These are phyloP conservation scores for Tylopilus sp. DNA, from an alignment of 1,284 basidiomycete genomes.

Conservation along the genomic window DNA sequence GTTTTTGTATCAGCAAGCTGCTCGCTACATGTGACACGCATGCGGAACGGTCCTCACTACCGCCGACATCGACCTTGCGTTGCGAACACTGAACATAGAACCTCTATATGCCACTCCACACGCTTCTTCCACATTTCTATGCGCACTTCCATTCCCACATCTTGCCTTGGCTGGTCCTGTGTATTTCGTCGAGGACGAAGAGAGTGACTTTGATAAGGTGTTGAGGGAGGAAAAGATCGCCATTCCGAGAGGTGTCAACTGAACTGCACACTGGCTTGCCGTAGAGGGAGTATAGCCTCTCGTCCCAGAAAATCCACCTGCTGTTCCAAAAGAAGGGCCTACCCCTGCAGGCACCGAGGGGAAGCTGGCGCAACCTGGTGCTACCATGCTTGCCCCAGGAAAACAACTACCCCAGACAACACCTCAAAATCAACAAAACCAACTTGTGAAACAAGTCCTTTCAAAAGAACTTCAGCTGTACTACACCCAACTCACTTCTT, in stretches of 20 bases:
- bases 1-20: conserved; percentile 73
- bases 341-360: conserved; percentile 43
- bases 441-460: conserved; percentile 89
- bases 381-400: conserved; percentile 40
- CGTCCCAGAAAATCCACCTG: conserved; percentile 94
- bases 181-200: conserved; percentile 95
- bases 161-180: conserved; percentile 68
- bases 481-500: conserved; percentile 89
- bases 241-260: conserved; percentile 77
- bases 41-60: conserved; percentile 87
- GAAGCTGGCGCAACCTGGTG: conserved; percentile 41
- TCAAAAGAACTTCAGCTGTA: conserved; percentile 95
- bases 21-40: conserved; percentile 95
- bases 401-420: conserved; percentile 51
- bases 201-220: conserved; percentile 94
- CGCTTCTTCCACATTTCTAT: conserved; percentile 75
- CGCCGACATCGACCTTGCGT: conserved; percentile 90
- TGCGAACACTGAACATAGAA: conserved; percentile 94
- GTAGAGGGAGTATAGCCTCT: conserved; percentile 97
- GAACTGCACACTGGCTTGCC: conserved; percentile 95
- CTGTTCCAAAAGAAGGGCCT: conserved; percentile 65
- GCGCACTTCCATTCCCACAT: conserved; percentile 71
- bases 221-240: conserved; percentile 82
- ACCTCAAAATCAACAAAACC: conserved; percentile 61
- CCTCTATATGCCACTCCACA: conserved; percentile 78